Conservation (phyloP, 1,139 yeast genomes). For the Magnusiomyces tetraspermus region DNA sequence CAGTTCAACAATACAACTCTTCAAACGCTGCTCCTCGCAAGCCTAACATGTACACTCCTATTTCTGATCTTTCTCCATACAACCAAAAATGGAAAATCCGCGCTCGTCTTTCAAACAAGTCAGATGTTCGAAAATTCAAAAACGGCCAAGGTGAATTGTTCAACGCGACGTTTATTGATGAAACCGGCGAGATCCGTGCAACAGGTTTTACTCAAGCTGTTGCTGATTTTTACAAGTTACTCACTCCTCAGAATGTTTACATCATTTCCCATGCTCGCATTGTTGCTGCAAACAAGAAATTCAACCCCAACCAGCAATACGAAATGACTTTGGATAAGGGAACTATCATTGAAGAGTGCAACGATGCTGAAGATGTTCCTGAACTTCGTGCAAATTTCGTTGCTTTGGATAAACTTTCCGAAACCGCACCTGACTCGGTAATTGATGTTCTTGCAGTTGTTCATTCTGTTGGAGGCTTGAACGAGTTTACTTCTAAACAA, state of each 20-base stretch:
- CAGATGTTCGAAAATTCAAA: slow-evolving; percentile 75
- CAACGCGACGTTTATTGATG: slow-evolving; percentile 81
- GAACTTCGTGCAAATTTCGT: slow-evolving; percentile 68
- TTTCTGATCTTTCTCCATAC: slow-evolving; percentile 85
- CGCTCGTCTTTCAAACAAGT: slow-evolving; percentile 81
- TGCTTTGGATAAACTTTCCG: slow-evolving; percentile 55
- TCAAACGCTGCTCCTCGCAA: neutral
- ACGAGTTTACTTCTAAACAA: slow-evolving; percentile 81
- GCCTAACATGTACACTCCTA: slow-evolving; percentile 43
- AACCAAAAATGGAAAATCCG: slow-evolving; percentile 86
- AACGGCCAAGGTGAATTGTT: slow-evolving; percentile 90
- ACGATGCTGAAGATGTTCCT: slow-evolving; percentile 56
- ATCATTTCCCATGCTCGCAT: slow-evolving; percentile 75
- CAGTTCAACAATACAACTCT: neutral
- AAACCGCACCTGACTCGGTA: slow-evolving; percentile 58
- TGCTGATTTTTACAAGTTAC: slow-evolving; percentile 59
- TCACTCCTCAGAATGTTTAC: slow-evolving; percentile 87
- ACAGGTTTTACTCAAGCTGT: slow-evolving; percentile 89
- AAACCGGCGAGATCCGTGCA: slow-evolving; percentile 92
- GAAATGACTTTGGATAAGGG: slow-evolving; percentile 79
- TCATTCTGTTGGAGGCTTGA: slow-evolving; percentile 62
- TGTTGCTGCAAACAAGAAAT: slow-evolving; percentile 76
- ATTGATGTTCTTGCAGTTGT: slow-evolving; percentile 85
- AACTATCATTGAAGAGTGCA: slow-evolving; percentile 63
- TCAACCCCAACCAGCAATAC: slow-evolving; percentile 76